Percentiles rank a stretch among this genome's conserved stretches.
Evolutionary conservation across 352 stramenopile species (phyloP).

Genomic region (Phytophthora crassamura): DNA sequence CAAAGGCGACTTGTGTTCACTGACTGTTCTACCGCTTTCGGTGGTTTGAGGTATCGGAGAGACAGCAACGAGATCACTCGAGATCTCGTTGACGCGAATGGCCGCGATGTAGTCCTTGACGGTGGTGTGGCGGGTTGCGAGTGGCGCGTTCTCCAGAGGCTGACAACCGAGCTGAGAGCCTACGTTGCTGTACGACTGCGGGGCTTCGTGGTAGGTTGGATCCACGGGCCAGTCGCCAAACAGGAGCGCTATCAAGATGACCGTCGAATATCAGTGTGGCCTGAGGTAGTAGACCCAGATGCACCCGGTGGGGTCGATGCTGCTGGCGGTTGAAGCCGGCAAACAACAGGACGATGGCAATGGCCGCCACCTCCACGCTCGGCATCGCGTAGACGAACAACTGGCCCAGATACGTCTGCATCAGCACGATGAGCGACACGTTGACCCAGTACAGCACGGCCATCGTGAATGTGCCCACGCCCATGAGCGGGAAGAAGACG

Average conservation of each 20-base stretch:
- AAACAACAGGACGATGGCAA: conserved; percentile 51
- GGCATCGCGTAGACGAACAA: conserved; percentile 42
- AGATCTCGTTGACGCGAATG: too few relatives aligned
- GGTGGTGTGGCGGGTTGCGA: conserved; percentile 24
- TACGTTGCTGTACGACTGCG: conserved; percentile 25
- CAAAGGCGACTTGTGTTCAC: neutral
- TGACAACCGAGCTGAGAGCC: conserved; percentile 32
- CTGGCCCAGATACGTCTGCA: conserved; percentile 45
- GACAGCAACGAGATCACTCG: conserved; percentile 40
- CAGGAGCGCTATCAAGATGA: conserved; percentile 34
- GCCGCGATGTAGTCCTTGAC: conserved; percentile 36
- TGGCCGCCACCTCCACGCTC: conserved; percentile 38
- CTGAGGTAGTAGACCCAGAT: conserved; percentile 47
- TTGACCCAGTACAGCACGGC: conserved; percentile 53
- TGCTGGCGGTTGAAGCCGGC: conserved; percentile 45
- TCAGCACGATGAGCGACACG: conserved; percentile 39
- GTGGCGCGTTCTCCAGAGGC: conserved; percentile 20
- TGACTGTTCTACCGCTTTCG: conserved; percentile 37
- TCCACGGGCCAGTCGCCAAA: conserved; percentile 40
- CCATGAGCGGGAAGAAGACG: conserved; percentile 56
- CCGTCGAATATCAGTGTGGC: conserved; percentile 40
- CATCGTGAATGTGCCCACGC: conserved; percentile 41
- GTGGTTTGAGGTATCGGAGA: conserved; percentile 46
- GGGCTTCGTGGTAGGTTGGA: conserved; percentile 26
- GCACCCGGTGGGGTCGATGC: conserved; percentile 37